Percentiles rank a stretch among this genome's conserved stretches.
phyloP scores from a whole-genome alignment of 2,329 filamentous ascomycete genomes.

The Penicillium sp. region DNA sequence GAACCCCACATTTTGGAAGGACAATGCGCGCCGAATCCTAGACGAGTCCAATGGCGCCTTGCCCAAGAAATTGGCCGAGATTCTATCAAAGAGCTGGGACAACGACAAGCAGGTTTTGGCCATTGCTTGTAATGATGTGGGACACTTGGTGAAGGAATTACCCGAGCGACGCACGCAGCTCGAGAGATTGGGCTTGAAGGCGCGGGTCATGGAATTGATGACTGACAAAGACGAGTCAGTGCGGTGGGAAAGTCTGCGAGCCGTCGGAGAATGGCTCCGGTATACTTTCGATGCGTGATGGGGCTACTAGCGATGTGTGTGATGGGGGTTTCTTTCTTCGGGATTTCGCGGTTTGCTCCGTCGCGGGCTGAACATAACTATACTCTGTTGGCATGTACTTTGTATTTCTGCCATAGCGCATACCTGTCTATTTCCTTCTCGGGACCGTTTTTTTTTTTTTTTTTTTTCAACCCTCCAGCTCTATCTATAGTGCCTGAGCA shows the following conservation, averaged over 20 bases:
- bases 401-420: slow-evolving; percentile 30
- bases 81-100: slow-evolving; percentile 80
- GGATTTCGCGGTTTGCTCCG: slow-evolving; percentile 14
- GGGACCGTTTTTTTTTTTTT: slow-evolving; percentile 12
- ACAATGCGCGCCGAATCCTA: slow-evolving; percentile 85
- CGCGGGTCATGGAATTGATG: slow-evolving; percentile 91
- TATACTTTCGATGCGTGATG: slow-evolving; percentile 65
- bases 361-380: slow-evolving; percentile 23
- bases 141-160: slow-evolving; percentile 84
- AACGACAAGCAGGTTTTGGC: slow-evolving; percentile 85
- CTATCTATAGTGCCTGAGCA: too few relatives aligned
- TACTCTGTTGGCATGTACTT: slow-evolving; percentile 24
- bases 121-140: slow-evolving; percentile 91
- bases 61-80: slow-evolving; percentile 80
- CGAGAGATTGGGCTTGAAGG: slow-evolving; percentile 84
- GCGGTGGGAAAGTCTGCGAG: slow-evolving; percentile 88
- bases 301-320: slow-evolving; percentile 1
- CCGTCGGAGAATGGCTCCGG: slow-evolving; percentile 76
- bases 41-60: slow-evolving; percentile 81
- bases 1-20: slow-evolving; percentile 85
- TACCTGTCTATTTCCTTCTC: slow-evolving; percentile 17
- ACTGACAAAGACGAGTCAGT: slow-evolving; percentile 84
- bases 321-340: slow-evolving; percentile 13
- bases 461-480: background rate
- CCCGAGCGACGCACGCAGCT: slow-evolving; percentile 80